phyloP scores from a whole-genome alignment of 495 filamentous ascomycete species.

The Podospora pseudoanserina region DNA sequence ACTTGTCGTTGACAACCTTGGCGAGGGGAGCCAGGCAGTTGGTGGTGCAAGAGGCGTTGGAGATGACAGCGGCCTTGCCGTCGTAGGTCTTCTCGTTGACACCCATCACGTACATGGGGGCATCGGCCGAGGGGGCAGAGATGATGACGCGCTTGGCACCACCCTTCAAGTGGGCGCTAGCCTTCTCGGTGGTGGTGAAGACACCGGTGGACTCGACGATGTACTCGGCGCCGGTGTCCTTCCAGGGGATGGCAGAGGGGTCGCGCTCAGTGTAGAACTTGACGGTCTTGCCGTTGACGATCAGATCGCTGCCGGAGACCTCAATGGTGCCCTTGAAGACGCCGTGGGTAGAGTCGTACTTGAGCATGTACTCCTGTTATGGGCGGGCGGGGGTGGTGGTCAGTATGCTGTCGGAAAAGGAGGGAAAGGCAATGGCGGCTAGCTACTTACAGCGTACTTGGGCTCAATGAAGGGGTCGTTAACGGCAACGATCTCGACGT shows the following conservation, averaged over 20 bases:
- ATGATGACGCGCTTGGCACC: constrained; percentile 99
- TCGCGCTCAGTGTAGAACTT: constrained; percentile 94
- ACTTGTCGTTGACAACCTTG: constrained; percentile 99
- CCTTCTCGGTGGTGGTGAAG: constrained; percentile 98
- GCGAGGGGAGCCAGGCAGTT: constrained; percentile 99
- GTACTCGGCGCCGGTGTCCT: constrained; percentile 83
- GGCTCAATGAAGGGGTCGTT: constrained; percentile 99
- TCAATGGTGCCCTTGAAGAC: constrained; percentile 89
- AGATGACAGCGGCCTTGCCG: constrained; percentile 84
- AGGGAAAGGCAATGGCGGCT: constrained; percentile 1
- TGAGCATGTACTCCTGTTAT: constrained; percentile 92
- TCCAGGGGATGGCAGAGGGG: constrained; percentile 89
- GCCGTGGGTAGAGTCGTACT: constrained; percentile 97
- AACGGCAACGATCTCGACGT: constrained; percentile 88
- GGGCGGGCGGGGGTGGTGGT: constrained; percentile 12
- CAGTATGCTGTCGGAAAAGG: constrained; percentile 16
- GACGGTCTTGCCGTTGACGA: constrained; percentile 93
- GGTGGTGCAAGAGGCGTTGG: constrained; percentile 99
- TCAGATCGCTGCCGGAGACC: constrained; percentile 68
- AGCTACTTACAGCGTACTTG: constrained; percentile 86
- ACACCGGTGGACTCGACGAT: constrained; percentile 99
- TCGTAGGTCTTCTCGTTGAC: constrained; percentile 95
- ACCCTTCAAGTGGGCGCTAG: constrained; percentile 91
- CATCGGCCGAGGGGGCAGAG: constrained; percentile 97
- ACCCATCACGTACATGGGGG: constrained; percentile 99